Base-by-base conservation (phyloP, 805 yeast genomes). In the Kodamaea kakaduensis region DNA sequence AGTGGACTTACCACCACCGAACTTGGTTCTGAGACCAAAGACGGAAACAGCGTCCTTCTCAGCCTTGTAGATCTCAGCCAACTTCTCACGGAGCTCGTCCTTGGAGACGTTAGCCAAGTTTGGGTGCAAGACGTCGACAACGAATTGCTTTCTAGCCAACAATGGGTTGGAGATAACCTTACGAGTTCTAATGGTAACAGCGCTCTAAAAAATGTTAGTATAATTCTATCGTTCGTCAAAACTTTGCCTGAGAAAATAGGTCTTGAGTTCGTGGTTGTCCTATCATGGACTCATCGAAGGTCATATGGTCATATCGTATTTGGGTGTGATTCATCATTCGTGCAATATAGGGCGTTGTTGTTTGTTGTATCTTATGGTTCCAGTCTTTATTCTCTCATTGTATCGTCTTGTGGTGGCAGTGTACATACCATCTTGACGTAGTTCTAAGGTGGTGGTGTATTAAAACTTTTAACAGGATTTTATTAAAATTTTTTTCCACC, bases 181-280 rank as follows among this genome's bases (percentile, higher is more conserved):
- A 84, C 97, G 84, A 72, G 97, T 90, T 83, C 97, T 90, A 80
- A 93, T 85, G 67, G 98, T 93, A 76, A 93, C 89, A 71, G 97
- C 31, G 29, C 29, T 26, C 29, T 26, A 26, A 26, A 26, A 19
- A 9, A 16, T 15, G 29, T 26, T 26, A 26, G 29, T 26, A 26
- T 25, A 25, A 5, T n/a, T 13, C 19, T 26, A 8, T 3, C 12
- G 5, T 13, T 26, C 19, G 19, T 10, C 29, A 26, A 6, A 26
- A 9, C 5, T n/a, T n/a, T n/a, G n/a, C n/a, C n/a, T n/a, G n/a
- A n/a, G n/a, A n/a, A n/a, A n/a, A n/a, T n/a, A n/a, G n/a, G n/a
- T n/a, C n/a, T n/a, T n/a, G n/a, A n/a, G n/a, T n/a, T n/a, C n/a
- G n/a, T n/a, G n/a, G n/a, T n/a, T n/a, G n/a, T n/a, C n/a, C n/a